These are phyloP conservation scores for Penicillium tannophilum DNA, from an alignment of 495 filamentous ascomycete genomes.

Conservation along the genomic window DNA sequence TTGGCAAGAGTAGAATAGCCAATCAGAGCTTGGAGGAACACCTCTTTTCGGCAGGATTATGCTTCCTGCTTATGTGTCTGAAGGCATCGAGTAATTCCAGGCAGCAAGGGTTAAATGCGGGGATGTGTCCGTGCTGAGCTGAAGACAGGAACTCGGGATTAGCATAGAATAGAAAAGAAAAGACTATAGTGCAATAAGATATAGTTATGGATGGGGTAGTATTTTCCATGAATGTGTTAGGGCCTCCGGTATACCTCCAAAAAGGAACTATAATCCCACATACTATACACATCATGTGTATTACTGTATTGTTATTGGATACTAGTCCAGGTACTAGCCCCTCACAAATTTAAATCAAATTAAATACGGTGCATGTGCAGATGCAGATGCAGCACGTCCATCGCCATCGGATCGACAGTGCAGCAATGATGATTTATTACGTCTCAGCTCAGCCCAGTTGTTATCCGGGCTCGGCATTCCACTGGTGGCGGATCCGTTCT, in stretches of 20 bases:
- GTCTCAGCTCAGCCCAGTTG: slow-evolving; percentile 29
- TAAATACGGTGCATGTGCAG: neutral
- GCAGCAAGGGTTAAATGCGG: slow-evolving; percentile 15
- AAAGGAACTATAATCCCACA: neutral
- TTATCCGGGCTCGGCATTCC: slow-evolving; percentile 1
- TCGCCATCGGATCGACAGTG: slow-evolving; percentile 26
- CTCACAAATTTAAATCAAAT: neutral
- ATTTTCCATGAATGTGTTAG: no score
- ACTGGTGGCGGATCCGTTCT: neutral
- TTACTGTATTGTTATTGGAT: neutral
- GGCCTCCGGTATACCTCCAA: no score
- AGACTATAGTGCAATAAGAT: no score
- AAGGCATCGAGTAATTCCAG: neutral
- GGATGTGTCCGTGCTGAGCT: neutral
- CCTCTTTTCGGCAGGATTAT: neutral
- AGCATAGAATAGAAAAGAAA: no score
- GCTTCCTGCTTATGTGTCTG: neutral
- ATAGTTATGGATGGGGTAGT: no score
- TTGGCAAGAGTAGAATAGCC: slow-evolving; percentile 6
- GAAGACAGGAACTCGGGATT: no score
- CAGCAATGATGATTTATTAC: slow-evolving; percentile 29
- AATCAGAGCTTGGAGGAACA: slow-evolving; percentile 8
- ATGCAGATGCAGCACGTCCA: slow-evolving; percentile 15
- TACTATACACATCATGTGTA: neutral
- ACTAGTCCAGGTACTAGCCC: neutral